A percentile compares a stretch with the other conserved stretches of the same genome.
phyloP scores from a whole-genome alignment of 129 eudicot species.

The Centella asiatica region DNA sequence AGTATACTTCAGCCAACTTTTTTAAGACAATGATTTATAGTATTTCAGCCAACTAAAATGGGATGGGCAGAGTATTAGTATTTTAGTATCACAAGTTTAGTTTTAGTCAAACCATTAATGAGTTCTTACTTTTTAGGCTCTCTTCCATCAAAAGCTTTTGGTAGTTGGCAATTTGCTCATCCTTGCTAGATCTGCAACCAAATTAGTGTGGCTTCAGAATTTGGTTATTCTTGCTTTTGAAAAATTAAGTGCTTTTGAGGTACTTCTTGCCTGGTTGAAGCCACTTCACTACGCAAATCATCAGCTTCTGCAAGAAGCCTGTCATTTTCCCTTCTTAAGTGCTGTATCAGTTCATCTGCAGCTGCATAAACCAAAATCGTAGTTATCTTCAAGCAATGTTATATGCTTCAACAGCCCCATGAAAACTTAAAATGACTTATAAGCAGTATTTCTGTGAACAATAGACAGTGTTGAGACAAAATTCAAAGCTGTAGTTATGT shows the following conservation, averaged over 20 bases:
- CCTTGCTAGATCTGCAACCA: slow-evolving; percentile 56
- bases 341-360: slow-evolving; percentile 59
- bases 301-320: slow-evolving; percentile 35
- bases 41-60: too few relatives aligned
- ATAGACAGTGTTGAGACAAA: too few relatives aligned
- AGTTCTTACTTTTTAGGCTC: slow-evolving; percentile 58
- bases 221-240: neutral
- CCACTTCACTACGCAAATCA: slow-evolving; percentile 51
- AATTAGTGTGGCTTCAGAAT: slow-evolving; percentile 6
- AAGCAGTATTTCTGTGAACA: neutral
- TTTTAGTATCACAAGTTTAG: too few relatives aligned
- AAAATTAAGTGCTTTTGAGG: slow-evolving; percentile 5
- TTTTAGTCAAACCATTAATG: too few relatives aligned
- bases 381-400: too few relatives aligned
- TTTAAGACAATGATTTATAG: too few relatives aligned
- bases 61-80: too few relatives aligned
- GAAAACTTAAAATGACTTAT: neutral
- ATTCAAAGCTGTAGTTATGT: too few relatives aligned
- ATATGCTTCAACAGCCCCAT: neutral
- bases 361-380: slow-evolving; percentile 39
- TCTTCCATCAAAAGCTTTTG: slow-evolving; percentile 56
- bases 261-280: slow-evolving; percentile 49
- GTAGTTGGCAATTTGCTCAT: slow-evolving; percentile 39
- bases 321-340: slow-evolving; percentile 51
- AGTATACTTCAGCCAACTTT: too few relatives aligned